Evolutionary conservation across 805 yeast species (phyloP).

Genomic region (Sugiyamaella marilandica): DNA sequence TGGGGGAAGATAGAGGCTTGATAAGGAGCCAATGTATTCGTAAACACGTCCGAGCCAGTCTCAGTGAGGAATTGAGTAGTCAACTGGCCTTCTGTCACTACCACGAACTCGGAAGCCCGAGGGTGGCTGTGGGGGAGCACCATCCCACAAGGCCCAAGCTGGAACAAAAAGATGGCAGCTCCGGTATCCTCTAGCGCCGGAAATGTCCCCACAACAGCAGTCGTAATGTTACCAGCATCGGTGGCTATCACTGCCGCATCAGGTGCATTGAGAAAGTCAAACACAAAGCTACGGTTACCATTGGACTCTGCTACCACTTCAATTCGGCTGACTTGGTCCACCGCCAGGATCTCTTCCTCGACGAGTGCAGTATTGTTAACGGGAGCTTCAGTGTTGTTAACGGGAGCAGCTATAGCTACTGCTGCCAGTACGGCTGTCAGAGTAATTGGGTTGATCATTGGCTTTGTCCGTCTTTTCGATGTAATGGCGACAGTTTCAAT

Average conservation of each 20-base stretch:
- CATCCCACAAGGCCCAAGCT: conserved; percentile 19
- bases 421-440: background rate
- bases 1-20: conserved; percentile 19
- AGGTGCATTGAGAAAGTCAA: conserved; percentile 18
- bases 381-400: background rate
- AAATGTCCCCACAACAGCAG: conserved; percentile 15
- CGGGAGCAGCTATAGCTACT: background rate
- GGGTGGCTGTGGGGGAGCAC: conserved; percentile 21
- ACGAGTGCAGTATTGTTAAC: conserved; percentile 9
- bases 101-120: conserved; percentile 17
- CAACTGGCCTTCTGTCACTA: conserved; percentile 18
- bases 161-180: conserved; percentile 14
- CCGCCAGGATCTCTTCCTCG: conserved; percentile 12
- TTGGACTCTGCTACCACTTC: conserved; percentile 10
- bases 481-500: too few relatives aligned
- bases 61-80: conserved; percentile 19
- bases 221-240: conserved; percentile 13
- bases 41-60: conserved; percentile 15
- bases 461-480: too few relatives aligned
- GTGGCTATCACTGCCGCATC: conserved; percentile 12
- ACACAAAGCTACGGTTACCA: conserved; percentile 18
- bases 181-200: conserved; percentile 19
- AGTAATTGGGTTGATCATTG: background rate
- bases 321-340: conserved; percentile 13
- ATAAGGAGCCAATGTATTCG: conserved; percentile 7